Evolutionary conservation across 805 yeast genomes (phyloP).

Genomic region (Candida xiaguanensis): DNA sequence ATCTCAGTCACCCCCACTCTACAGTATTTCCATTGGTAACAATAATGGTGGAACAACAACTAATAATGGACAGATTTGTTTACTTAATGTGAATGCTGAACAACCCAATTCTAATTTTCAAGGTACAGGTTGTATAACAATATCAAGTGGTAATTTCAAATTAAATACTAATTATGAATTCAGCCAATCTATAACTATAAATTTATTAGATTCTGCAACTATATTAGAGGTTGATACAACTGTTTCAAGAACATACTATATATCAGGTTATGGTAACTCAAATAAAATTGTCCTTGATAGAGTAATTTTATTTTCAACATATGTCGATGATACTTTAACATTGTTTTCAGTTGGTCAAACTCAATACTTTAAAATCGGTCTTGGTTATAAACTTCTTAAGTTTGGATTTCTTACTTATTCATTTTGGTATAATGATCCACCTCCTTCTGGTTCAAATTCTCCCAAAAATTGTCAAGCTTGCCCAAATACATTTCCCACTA

Average conservation of each 20-base stretch:
- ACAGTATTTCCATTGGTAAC: neutral
- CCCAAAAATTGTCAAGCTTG: constrained; percentile 16
- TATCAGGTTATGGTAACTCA: constrained; percentile 24
- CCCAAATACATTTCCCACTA: constrained; percentile 14
- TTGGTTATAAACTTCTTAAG: constrained; percentile 15
- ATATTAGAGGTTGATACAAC: constrained; percentile 13
- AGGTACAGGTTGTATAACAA: constrained; percentile 24
- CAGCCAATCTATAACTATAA: constrained; percentile 14
- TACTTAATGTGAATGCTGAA: constrained; percentile 17
- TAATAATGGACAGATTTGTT: constrained; percentile 26
- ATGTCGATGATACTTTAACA: constrained; percentile 11
- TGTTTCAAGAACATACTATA: constrained; percentile 15
- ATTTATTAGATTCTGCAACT: constrained; percentile 16
- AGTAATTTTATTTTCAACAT: neutral
- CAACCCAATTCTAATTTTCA: constrained; percentile 15
- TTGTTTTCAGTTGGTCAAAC: constrained; percentile 11
- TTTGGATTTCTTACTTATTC: constrained; percentile 13
- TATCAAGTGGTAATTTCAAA: neutral
- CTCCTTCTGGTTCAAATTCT: constrained; percentile 12
- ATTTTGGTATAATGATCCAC: constrained; percentile 16
- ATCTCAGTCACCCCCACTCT: neutral
- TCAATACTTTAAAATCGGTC: constrained; percentile 17
- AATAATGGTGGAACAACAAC: constrained; percentile 12
- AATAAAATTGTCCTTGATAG: constrained; percentile 12
- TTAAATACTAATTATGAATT: neutral